Percentiles rank a stretch among this genome's conserved stretches.
These are phyloP conservation scores for Caryopteris hybrid DNA, from an alignment of 305 asterid genomes.

Conservation along the genomic window DNA sequence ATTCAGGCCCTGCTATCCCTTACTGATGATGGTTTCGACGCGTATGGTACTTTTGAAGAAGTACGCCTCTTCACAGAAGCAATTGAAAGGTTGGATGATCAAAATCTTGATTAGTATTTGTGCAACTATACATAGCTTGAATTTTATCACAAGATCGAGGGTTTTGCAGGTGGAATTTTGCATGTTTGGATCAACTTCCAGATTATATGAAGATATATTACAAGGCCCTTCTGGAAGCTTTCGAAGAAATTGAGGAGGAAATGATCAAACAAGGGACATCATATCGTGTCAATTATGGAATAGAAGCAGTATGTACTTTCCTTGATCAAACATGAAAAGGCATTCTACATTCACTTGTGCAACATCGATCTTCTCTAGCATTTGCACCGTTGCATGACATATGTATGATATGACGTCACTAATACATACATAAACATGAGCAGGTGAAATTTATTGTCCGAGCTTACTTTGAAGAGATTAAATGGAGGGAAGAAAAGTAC, in stretches of 20 bases:
- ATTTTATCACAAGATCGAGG: too few relatives aligned
- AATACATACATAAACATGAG: background rate
- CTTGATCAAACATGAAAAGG: too few relatives aligned
- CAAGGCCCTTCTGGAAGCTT: conserved; percentile 10
- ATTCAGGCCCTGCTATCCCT: background rate
- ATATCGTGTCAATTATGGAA: conserved; percentile 8
- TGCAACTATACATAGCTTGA: too few relatives aligned
- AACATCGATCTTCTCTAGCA: too few relatives aligned
- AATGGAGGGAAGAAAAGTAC: conserved; percentile 26
- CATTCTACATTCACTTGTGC: too few relatives aligned
- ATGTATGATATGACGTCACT: too few relatives aligned
- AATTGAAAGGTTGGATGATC: conserved; percentile 26
- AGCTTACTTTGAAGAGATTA: conserved; percentile 16
- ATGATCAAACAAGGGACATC: background rate
- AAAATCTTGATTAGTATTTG: too few relatives aligned
- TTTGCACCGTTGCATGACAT: too few relatives aligned
- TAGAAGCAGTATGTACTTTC: conserved; percentile 11
- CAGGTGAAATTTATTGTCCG: conserved; percentile 15
- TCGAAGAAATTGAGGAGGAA: conserved; percentile 18
- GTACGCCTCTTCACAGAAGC: conserved; percentile 20
- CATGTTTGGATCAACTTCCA: conserved; percentile 22
- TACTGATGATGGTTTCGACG: conserved; percentile 20
- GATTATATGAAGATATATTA: conserved; percentile 15
- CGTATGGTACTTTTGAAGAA: conserved; percentile 23
- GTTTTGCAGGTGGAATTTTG: conserved; percentile 20